Conservation (phyloP, 2,329 filamentous ascomycete species). For the Decorospora gaudefroyi region DNA sequence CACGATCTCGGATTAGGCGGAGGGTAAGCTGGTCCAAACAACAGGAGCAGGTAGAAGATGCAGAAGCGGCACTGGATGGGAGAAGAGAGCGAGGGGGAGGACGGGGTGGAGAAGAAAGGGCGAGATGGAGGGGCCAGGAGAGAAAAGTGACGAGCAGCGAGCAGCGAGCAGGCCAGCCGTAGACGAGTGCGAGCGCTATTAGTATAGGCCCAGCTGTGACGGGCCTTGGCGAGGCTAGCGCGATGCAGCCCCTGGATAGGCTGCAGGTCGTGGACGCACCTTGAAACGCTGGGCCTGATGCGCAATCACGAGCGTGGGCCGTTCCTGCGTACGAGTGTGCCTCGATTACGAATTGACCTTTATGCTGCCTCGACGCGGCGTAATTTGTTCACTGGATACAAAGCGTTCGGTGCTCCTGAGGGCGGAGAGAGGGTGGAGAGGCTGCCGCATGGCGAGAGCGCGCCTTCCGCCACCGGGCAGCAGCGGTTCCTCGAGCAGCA, state of each 20-base stretch:
- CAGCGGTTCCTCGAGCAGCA: conserved; percentile 10
- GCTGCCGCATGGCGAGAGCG: conserved; percentile 6
- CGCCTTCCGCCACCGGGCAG: neutral
- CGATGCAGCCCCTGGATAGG: conserved; percentile 7
- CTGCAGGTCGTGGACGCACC: conserved; percentile 19
- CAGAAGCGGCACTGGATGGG: conserved; percentile 41
- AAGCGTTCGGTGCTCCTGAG: conserved; percentile 4
- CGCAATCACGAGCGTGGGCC: conserved; percentile 20
- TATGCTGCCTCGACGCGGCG: conserved; percentile 3
- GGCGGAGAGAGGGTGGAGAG: neutral
- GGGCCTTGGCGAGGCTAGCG: conserved; percentile 23
- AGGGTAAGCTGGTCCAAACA: conserved; percentile 40
- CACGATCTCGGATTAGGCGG: conserved; percentile 34
- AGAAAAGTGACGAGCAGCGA: conserved; percentile 52
- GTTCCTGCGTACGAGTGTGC: conserved; percentile 23
- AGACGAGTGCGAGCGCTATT: conserved; percentile 26
- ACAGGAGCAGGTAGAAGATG: conserved; percentile 45
- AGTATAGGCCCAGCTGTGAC: conserved; percentile 22
- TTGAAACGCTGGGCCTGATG: conserved; percentile 34
- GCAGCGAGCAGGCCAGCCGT: conserved; percentile 61
- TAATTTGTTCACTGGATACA: conserved; percentile 8
- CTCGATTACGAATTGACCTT: conserved; percentile 2
- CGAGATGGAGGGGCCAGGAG: conserved; percentile 39
- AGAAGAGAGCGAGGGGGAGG: conserved; percentile 23
- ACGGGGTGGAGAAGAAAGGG: conserved; percentile 60